A percentile compares a stretch with the other conserved stretches of the same genome.
phyloP scores from a whole-genome alignment of 768 basidiomycete species.

The Boletus vinaceobasis region DNA sequence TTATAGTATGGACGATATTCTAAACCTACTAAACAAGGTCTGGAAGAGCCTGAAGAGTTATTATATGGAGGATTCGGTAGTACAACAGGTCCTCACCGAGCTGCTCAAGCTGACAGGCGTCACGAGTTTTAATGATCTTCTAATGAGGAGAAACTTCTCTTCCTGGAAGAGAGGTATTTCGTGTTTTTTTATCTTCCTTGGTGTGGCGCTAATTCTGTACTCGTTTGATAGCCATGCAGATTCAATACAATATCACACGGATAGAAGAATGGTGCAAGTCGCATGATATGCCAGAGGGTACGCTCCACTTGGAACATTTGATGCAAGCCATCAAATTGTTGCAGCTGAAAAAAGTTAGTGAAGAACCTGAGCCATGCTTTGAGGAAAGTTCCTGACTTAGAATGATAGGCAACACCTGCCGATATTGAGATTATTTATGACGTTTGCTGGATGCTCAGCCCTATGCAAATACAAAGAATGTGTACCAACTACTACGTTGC shows the following conservation, averaged over 20 bases:
- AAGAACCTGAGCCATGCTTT: neutral
- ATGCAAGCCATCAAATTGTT: constrained; percentile 99
- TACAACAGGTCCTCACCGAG: constrained; percentile 93
- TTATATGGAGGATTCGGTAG: constrained; percentile 96
- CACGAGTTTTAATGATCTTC: constrained; percentile 94
- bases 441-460: constrained; percentile 99
- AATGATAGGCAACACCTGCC: constrained; percentile 73
- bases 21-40: constrained; percentile 95
- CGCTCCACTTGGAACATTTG: constrained; percentile 94
- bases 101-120: constrained; percentile 94
- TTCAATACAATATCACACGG: constrained; percentile 98
- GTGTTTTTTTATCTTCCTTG: neutral
- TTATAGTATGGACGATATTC: constrained; percentile 97
- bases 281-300: constrained; percentile 99
- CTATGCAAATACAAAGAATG: constrained; percentile 99
- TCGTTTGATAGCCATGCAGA: constrained; percentile 85
- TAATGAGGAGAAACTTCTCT: constrained; percentile 98
- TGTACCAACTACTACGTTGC: constrained; percentile 99
- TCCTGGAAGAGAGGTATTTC: constrained; percentile 96
- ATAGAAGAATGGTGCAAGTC: constrained; percentile 99
- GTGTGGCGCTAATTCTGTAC: neutral
- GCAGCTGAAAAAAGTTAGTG: constrained; percentile 89
- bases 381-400: constrained; percentile 8
- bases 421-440: constrained; percentile 99
- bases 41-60: constrained; percentile 98